Percentiles rank a stretch among this genome's conserved stretches.
These are phyloP conservation scores for Dioscorea alata DNA, from an alignment of 106 monocot species.

Conservation along the genomic window DNA sequence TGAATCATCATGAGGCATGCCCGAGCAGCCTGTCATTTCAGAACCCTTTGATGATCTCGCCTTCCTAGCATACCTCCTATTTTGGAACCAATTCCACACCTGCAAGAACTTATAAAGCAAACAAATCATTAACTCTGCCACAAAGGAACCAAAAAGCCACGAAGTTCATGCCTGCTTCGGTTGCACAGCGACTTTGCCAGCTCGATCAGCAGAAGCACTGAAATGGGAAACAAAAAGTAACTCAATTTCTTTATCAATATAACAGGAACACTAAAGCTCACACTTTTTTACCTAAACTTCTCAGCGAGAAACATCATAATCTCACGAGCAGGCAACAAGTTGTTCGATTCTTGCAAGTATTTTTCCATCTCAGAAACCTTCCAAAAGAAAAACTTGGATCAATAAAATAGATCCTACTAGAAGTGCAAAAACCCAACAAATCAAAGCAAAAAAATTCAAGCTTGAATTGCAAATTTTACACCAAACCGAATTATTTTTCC, in stretches of 20 bases:
- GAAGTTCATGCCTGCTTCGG: conserved; percentile 67
- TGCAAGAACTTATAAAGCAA: conserved; percentile 12
- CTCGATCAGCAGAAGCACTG: conserved; percentile 66
- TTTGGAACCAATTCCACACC: conserved; percentile 99
- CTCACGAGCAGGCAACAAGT: conserved; percentile 68
- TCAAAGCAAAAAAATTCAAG: too few relatives aligned
- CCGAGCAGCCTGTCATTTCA: conserved; percentile 32
- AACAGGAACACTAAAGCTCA: too few relatives aligned
- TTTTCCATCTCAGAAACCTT: conserved; percentile 91
- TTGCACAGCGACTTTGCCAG: conserved; percentile 73
- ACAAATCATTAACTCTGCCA: background rate
- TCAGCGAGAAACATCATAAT: conserved; percentile 60
- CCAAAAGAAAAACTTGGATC: background rate
- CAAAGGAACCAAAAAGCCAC: background rate
- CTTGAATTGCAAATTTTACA: too few relatives aligned
- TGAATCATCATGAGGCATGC: conserved; percentile 49
- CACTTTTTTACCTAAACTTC: conserved; percentile 65
- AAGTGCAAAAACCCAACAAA: too few relatives aligned
- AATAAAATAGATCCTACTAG: too few relatives aligned
- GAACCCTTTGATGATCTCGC: conserved; percentile 39
- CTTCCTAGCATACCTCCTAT: conserved; percentile 87
- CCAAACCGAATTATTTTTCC: too few relatives aligned
- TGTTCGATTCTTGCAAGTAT: conserved; percentile 60
- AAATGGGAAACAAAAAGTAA: conserved; percentile 1
- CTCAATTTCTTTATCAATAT: conserved; percentile 5